Evolutionary conservation across 2,329 filamentous ascomycete species (phyloP).

Genomic region (Nannizziopsis arthrosporioides): DNA sequence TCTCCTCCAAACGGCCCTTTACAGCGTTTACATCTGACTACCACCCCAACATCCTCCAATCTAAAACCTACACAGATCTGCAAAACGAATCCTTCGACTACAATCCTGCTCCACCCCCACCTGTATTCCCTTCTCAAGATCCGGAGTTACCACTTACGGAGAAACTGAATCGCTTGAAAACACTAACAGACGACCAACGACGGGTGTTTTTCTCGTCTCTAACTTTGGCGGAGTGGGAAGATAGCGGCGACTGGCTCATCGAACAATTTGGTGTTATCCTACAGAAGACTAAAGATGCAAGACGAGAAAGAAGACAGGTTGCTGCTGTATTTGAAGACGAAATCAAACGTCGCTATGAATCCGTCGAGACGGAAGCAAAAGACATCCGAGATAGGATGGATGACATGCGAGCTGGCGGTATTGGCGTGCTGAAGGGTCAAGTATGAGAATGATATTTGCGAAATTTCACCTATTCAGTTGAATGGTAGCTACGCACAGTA

Average conservation of each 20-base stretch:
- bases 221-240: slow-evolving; percentile 47
- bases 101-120: slow-evolving; percentile 25
- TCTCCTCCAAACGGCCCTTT: slow-evolving; percentile 21
- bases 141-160: slow-evolving; percentile 23
- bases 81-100: slow-evolving; percentile 41
- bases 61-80: slow-evolving; percentile 40
- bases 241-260: slow-evolving; percentile 50
- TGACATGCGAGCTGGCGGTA: slow-evolving; percentile 45
- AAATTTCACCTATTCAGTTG: background rate
- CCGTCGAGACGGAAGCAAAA: slow-evolving; percentile 39
- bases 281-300: slow-evolving; percentile 40
- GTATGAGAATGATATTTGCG: background rate
- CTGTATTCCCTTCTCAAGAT: slow-evolving; percentile 17
- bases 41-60: slow-evolving; percentile 32
- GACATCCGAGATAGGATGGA: slow-evolving; percentile 40
- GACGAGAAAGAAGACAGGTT: slow-evolving; percentile 43
- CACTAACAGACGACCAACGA: slow-evolving; percentile 32
- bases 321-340: slow-evolving; percentile 45
- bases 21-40: slow-evolving; percentile 38
- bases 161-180: slow-evolving; percentile 29
- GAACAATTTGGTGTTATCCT: slow-evolving; percentile 43
- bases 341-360: slow-evolving; percentile 42
- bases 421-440: slow-evolving; percentile 39
- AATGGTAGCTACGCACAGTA: background rate
- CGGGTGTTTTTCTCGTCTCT: slow-evolving; percentile 42